Conservation (phyloP, 2,329 filamentous ascomycete species). For the Tolypocladium inflatum region DNA sequence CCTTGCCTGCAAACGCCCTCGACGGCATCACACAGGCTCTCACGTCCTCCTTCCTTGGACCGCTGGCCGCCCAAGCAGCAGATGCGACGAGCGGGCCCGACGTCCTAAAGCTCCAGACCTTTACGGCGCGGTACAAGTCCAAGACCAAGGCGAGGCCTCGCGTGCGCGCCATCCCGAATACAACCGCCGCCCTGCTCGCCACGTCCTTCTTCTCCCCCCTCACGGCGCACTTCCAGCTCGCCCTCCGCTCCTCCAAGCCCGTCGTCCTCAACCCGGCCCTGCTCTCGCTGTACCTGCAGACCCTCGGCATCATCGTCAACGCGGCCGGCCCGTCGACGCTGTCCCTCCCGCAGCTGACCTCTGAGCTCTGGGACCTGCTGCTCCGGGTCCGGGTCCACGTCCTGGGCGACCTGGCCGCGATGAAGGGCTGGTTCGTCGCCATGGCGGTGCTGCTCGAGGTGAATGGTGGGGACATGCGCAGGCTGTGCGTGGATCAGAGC, state of each 20-base stretch:
- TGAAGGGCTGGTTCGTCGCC: slow-evolving; percentile 68
- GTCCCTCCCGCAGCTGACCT: slow-evolving; percentile 67
- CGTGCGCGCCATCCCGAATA: slow-evolving; percentile 58
- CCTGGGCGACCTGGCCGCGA: slow-evolving; percentile 53
- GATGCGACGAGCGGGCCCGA: slow-evolving; percentile 73
- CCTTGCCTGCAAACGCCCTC: slow-evolving; percentile 49
- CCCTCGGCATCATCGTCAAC: slow-evolving; percentile 72
- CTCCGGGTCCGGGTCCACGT: slow-evolving; percentile 54
- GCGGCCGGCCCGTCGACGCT: slow-evolving; percentile 74
- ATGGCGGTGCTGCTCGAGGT: slow-evolving; percentile 75
- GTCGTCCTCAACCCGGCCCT: slow-evolving; percentile 67
- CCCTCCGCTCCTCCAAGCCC: slow-evolving; percentile 38
- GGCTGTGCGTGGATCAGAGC: slow-evolving; percentile 64
- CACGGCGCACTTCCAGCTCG: slow-evolving; percentile 68
- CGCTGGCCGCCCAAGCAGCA: slow-evolving; percentile 72
- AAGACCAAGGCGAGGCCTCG: slow-evolving; percentile 25
- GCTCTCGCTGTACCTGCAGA: slow-evolving; percentile 74
- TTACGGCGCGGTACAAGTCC: slow-evolving; percentile 51
- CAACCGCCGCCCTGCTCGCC: slow-evolving; percentile 66
- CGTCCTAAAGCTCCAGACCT: slow-evolving; percentile 79
- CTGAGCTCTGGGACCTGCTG: slow-evolving; percentile 77
- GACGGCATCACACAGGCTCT: slow-evolving; percentile 59
- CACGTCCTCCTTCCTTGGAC: slow-evolving; percentile 65
- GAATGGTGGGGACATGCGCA: slow-evolving; percentile 61
- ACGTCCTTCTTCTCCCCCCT: slow-evolving; percentile 80